These are phyloP conservation scores for Sequoiadendron giganteum DNA, from an alignment of 75 land plant genomes.

Conservation along the genomic window DNA sequence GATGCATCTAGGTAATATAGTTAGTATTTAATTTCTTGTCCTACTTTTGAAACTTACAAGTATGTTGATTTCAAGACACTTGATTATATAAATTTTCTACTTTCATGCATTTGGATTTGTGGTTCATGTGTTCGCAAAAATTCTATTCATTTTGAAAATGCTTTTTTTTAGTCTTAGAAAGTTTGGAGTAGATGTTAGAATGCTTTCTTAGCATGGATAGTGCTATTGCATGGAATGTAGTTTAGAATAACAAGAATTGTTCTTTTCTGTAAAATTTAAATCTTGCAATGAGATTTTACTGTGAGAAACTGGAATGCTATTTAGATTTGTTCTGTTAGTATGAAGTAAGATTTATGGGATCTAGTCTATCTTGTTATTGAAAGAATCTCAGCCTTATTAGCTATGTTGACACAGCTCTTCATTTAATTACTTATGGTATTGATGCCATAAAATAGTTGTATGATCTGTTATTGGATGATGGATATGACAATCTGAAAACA, in stretches of 20 bases:
- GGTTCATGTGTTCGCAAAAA: background rate
- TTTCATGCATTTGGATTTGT: background rate
- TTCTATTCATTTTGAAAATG: background rate
- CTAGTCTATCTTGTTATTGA: no score
- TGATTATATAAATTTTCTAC: background rate
- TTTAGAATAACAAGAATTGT: background rate
- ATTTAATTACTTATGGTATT: background rate
- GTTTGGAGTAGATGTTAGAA: background rate
- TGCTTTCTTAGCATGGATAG: background rate
- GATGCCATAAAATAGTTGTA: background rate
- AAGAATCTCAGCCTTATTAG: no score
- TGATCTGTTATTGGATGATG: background rate
- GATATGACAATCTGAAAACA: no score
- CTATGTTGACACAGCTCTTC: background rate
- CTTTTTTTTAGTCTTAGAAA: background rate
- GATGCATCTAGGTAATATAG: background rate
- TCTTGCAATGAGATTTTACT: no score
- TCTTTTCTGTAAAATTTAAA: background rate
- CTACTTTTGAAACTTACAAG: background rate
- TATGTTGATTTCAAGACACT: background rate
- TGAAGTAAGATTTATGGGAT: background rate
- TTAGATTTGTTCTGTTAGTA: background rate
- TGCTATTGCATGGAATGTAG: background rate
- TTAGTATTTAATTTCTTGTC: background rate
- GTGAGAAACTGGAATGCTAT: no score